Base-by-base conservation (phyloP, 768 basidiomycete genomes). In the Lyophyllum decastes region DNA sequence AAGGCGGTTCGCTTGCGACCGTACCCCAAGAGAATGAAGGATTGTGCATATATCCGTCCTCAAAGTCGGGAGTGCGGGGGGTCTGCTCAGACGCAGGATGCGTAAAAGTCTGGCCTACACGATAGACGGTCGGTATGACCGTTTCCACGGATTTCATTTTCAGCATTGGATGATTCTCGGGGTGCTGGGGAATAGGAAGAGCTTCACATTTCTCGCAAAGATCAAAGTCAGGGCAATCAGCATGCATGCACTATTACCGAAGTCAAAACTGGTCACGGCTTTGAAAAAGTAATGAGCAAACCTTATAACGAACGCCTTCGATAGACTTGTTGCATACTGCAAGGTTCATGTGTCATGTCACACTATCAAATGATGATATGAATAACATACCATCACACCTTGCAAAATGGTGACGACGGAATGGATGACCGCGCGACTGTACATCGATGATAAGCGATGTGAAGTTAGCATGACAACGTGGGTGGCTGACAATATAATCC, bases 171-270 rank as follows among this genome's bases (percentile, higher is more conserved):
- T 95, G 94, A 30, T 72, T 82, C 12, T 69, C 57, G 0, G 91
- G 90, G 68, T 95, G 93, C 12, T 90, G 76, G 5, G 85, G 73
- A 58, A 94, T 89, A 0, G 93, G 93, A 55, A 84, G 78, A 5
- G 91, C 86, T 72, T 94, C 93, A 72, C 94, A 95, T 52, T 70
- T 71, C 56, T 79, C 76, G 72, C 93, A 95, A 17, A 95, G 78
- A 65, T 95, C 94, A 63, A 86, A 94, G 69, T 94, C 90, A 0
- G 82, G 79, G 72, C 94, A 95, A 3, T 76, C 73, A 14, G 84
- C 78, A 66, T 93, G 86, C 83, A 92, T 86, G 72, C 94, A 95
- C 88, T 90, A 60, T n/a, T 1, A 26, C 9, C 27, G 59, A 51
- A 43, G 26, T 41, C 11, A 34, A 17, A 22, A 34, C 24, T 48